Percentiles rank a stretch among this genome's conserved stretches.
phyloP scores from a whole-genome alignment of 2,329 filamentous ascomycete genomes.

The Periconia sp. region DNA sequence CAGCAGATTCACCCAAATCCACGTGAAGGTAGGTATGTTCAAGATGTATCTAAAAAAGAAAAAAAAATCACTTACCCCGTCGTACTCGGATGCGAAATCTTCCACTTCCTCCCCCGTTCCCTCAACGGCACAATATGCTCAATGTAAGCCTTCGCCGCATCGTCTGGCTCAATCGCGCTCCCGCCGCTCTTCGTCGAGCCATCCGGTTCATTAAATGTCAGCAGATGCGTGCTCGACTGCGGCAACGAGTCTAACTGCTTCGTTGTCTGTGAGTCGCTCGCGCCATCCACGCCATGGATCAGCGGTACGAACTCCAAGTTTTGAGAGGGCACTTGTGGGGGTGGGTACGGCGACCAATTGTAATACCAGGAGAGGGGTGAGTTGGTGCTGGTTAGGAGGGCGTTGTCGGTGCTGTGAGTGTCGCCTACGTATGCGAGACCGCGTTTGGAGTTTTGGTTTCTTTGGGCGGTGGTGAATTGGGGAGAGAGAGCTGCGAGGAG shows the following conservation, averaged over 20 bases:
- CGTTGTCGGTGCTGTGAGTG: constrained; percentile 58
- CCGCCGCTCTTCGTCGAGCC: constrained; percentile 60
- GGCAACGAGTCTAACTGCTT: constrained; percentile 64
- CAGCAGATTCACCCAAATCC: no score
- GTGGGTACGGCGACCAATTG: constrained; percentile 64
- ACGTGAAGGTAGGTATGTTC: no score
- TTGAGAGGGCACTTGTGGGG: constrained; percentile 56
- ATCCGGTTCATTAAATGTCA: constrained; percentile 82
- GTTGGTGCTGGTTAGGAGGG: constrained; percentile 62
- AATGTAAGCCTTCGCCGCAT: constrained; percentile 71
- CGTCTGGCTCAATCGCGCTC: constrained; percentile 61
- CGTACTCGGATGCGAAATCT: constrained; percentile 69
- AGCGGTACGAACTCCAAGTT: constrained; percentile 76
- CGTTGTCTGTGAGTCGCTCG: constrained; percentile 49
- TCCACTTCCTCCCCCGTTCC: constrained; percentile 58
- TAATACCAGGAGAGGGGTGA: constrained; percentile 80
- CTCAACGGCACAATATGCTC: constrained; percentile 70
- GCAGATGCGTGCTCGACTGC: constrained; percentile 63
- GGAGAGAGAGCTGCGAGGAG: neutral
- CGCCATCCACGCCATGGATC: constrained; percentile 66
- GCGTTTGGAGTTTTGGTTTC: constrained; percentile 55
- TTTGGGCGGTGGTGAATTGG: neutral
- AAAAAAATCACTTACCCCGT: constrained; percentile 51
- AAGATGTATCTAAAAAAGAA: no score
- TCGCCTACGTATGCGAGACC: constrained; percentile 72